These are phyloP conservation scores for Neonectria sp. DNA, from an alignment of 2,329 filamentous ascomycete species.

Conservation along the genomic window DNA sequence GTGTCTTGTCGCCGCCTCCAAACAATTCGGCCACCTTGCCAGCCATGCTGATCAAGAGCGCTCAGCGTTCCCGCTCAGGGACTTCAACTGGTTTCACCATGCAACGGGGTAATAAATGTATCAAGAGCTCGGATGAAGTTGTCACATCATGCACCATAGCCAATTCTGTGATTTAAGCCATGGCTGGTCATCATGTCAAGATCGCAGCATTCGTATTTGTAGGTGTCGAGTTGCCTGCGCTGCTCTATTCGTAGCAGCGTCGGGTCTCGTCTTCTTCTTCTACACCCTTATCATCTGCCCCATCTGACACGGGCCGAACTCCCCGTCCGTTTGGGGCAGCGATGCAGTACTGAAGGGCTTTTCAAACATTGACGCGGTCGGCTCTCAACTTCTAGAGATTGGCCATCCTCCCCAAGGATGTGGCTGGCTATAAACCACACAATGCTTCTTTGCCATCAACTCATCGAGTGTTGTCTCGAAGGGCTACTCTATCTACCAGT, in stretches of 20 bases:
- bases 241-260: neutral
- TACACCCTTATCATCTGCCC: neutral
- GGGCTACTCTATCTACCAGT: neutral
- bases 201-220: neutral
- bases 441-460: neutral
- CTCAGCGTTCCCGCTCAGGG: neutral
- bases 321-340: neutral
- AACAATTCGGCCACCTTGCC: neutral
- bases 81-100: neutral
- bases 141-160: neutral
- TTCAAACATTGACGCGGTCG: neutral
- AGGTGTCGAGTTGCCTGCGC: neutral
- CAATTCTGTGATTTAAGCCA: neutral
- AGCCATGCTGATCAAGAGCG: neutral
- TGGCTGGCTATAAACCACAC: neutral
- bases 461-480: neutral
- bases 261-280: neutral
- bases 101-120: neutral
- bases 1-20: constrained; percentile 1
- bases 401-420: neutral
- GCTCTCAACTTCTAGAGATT: neutral
- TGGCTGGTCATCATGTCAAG: neutral
- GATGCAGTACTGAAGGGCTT: neutral
- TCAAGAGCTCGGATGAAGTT: constrained; percentile 4
- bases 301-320: neutral